Evolutionary conservation across 805 yeast genomes (phyloP), one percentile per base, ranked within the genome.

Genomic region (Sugiyamaella qingdaonensis): DNA sequence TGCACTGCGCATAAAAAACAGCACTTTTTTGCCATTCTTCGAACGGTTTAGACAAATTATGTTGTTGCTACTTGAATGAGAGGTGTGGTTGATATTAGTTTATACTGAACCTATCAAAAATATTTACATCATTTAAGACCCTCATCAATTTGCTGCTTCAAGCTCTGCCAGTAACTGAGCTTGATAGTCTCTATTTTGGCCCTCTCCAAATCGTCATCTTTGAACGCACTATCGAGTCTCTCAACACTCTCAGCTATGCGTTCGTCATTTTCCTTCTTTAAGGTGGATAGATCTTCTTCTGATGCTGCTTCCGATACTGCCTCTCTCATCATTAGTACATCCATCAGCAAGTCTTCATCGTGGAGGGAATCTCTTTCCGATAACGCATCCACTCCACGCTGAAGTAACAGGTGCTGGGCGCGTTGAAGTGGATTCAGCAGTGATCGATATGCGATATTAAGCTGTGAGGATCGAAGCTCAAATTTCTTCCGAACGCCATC

Each of bases 281-380:
- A 63, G 0, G 61, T 67, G 1, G 69, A 76, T 32, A 88, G 73
- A 46, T 88, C 96, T 2, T 74, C 70, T 48, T 80, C 85, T 49
- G 69, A 70, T 1, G 73, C 71, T 4, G 88, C 84, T 58, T 81
- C 81, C 56, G 88, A 95, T 53, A 91, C 71, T 41, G 80, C 78
- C 68, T 92, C 99, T 65, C 91, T 94, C 3, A 88, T 81, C 58
- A 89, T 95, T 69, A 92, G 73, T 19, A 92, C 86, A 43, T 81
- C 80, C 84, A 88, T 79, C 39, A 92, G 70, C 63, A 88, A 71
- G 13, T 73, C 77, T 53, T 67, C 80, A 47, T 70, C 47, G 71
- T 74, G 60, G 73, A 81, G 56, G 69, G 69, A 46, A 61, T 66
- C 68, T 67, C 73, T 57, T 53, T 75, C 76, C 7, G 75, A 73